phyloP scores from a whole-genome alignment of 345 rosid species.

The Erucastrum elatum region DNA sequence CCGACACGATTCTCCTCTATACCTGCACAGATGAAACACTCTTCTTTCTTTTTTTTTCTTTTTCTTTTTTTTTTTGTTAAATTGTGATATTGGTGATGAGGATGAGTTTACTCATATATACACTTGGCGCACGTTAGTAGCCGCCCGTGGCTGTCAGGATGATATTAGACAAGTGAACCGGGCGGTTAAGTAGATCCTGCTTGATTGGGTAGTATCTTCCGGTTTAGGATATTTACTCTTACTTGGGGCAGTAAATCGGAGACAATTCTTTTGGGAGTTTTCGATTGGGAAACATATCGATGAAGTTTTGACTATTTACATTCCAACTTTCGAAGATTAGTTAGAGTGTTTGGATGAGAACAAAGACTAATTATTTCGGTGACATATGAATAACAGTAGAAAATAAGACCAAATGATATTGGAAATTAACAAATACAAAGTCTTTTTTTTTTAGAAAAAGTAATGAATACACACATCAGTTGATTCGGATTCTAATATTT shows the following conservation, averaged over 20 bases:
- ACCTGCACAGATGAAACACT: constrained; percentile 43
- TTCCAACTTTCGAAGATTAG: background rate
- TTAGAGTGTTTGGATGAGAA: background rate
- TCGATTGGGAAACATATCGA: background rate
- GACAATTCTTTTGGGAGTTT: background rate
- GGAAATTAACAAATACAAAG: background rate
- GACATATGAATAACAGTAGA: background rate
- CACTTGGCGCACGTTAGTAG: background rate
- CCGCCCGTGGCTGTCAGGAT: background rate
- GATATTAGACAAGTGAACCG: background rate
- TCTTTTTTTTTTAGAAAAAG: too few species aligned
- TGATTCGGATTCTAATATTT: background rate
- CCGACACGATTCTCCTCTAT: constrained; percentile 67
- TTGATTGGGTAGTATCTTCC: background rate
- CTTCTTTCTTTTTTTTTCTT: background rate
- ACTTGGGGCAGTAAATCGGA: background rate
- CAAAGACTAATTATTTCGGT: background rate
- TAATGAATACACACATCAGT: background rate
- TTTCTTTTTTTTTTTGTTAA: background rate
- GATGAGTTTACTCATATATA: background rate
- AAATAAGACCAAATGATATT: background rate
- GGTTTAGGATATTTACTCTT: background rate
- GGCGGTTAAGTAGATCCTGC: background rate
- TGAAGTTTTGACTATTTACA: background rate
- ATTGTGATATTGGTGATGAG: constrained; percentile 1